Base-by-base conservation (phyloP, 2,329 filamentous ascomycete genomes). In the Clonostachys rosea region DNA sequence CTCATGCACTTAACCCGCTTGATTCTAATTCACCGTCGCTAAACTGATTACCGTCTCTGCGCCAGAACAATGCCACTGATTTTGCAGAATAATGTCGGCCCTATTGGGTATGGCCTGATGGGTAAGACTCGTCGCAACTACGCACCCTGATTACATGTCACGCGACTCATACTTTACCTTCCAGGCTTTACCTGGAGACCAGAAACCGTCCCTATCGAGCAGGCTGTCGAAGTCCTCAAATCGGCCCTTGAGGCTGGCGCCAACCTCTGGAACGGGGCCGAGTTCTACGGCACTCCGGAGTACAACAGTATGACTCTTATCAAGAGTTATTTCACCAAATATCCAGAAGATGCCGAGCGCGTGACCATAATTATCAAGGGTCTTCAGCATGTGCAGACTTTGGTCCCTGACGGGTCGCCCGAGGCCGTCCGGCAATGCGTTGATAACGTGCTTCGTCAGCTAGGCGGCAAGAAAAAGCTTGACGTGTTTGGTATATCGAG, bases 341-440 rank as follows among this genome's bases (percentile, higher is more conserved):
- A 86, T 57, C 83, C 84, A 2, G 78, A 83, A 51, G 79, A 86
- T 52, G 81, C 82, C 8, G 68, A 75, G 44, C 80, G 81, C 57
- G 71, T 87, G 10, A 71, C 84, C 11, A 63, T 87, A 42, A 75
- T 73, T 55, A 74, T 87, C 58, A 87, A 87, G 65, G 83, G 83
- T 30, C 78, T 72, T 8, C 36, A 69, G 34, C 59, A 73, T 40
- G 49, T 62, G 3, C 52, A 59, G 6, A 61, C 54, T 9, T 54
- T 70, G 36, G 47, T 45, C 2, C 70, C 75, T 1, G 75, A 84
- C 55, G 74, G 78, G 17, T 77, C 73, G 5, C 73, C 76, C 7
- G 73, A 75, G 40, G 71, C 70, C 40, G 68, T 85, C 17, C 75
- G 79, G 34, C 70, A 69, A 36, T 83, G 76, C 6, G 67, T 87